A percentile compares a stretch with the other conserved stretches of the same genome.
Conservation (phyloP, 73 alveolate species). For the Paramecium primaurelia region DNA sequence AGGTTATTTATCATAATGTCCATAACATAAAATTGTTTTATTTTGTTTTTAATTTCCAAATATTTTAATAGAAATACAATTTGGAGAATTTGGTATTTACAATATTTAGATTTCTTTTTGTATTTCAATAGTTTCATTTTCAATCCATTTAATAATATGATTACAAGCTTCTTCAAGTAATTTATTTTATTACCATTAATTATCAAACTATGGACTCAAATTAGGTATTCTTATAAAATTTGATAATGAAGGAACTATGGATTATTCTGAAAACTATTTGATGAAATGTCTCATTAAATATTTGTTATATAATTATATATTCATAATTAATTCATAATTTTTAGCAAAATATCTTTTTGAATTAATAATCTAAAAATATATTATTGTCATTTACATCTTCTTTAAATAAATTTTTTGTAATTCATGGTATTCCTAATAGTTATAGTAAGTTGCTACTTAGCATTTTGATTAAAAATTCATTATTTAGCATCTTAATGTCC, state of each 20-base stretch:
- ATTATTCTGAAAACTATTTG: neutral
- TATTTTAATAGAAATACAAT: constrained; percentile 66
- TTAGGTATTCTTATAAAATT: constrained; percentile 90
- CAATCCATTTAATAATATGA: constrained; percentile 72
- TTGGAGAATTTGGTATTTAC: constrained; percentile 76
- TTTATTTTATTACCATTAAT: constrained; percentile 83
- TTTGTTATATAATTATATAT: neutral
- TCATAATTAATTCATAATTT: no score
- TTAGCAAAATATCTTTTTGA: no score
- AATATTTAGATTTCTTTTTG: constrained; percentile 69
- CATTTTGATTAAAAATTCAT: no score
- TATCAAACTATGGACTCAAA: constrained; percentile 86
- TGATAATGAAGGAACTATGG: constrained; percentile 65
- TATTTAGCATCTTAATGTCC: no score
- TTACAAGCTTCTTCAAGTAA: constrained; percentile 17
- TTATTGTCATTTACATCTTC: no score
- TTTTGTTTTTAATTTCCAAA: constrained; percentile 61
- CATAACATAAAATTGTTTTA: constrained; percentile 80
- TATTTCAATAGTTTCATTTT: constrained; percentile 61
- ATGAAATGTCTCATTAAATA: neutral
- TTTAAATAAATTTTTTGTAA: no score
- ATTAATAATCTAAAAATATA: no score
- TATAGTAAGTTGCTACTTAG: no score
- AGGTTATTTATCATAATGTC: constrained; percentile 94
- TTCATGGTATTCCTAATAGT: no score